A percentile compares a stretch with the other conserved stretches of the same genome.
These are phyloP conservation scores for Limnomonas spitsbergensis DNA, from an alignment of 139 green algal genomes.

Conservation along the genomic window DNA sequence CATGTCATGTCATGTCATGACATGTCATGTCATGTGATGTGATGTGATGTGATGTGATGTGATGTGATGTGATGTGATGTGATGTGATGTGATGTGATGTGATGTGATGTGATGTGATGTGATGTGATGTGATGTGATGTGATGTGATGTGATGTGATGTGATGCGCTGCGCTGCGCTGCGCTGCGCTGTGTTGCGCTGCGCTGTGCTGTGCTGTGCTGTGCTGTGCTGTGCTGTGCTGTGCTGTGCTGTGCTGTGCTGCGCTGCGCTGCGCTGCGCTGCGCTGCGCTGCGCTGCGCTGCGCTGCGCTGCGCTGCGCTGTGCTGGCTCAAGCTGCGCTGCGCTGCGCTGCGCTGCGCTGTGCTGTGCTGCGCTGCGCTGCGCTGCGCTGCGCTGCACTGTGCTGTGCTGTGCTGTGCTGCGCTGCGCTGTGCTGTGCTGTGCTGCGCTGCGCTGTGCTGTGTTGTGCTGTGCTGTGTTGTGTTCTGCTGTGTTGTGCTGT, in stretches of 20 bases:
- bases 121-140: neutral
- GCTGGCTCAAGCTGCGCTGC: constrained; percentile 18
- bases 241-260: constrained; percentile 4
- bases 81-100: too few relatives aligned
- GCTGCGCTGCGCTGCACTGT: constrained; percentile 9
- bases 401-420: constrained; percentile 5
- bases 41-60: too few relatives aligned
- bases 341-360: constrained; percentile 24
- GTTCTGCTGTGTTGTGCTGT: constrained; percentile 1
- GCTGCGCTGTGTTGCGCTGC: neutral
- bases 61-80: too few relatives aligned
- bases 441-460: constrained; percentile 12
- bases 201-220: constrained; percentile 4
- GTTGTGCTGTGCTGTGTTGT: constrained; percentile 10
- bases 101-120: too few relatives aligned
- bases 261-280: constrained; percentile 10
- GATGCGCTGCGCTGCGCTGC: constrained; percentile 4
- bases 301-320: neutral
- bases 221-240: constrained; percentile 4
- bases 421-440: neutral
- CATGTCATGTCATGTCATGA: too few relatives aligned
- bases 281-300: constrained; percentile 8
- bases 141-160: constrained; percentile 7
- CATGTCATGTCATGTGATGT: too few relatives aligned
- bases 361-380: constrained; percentile 13